Conservation (phyloP, 73 alveolate genomes). For the Paramecium primaurelia region DNA sequence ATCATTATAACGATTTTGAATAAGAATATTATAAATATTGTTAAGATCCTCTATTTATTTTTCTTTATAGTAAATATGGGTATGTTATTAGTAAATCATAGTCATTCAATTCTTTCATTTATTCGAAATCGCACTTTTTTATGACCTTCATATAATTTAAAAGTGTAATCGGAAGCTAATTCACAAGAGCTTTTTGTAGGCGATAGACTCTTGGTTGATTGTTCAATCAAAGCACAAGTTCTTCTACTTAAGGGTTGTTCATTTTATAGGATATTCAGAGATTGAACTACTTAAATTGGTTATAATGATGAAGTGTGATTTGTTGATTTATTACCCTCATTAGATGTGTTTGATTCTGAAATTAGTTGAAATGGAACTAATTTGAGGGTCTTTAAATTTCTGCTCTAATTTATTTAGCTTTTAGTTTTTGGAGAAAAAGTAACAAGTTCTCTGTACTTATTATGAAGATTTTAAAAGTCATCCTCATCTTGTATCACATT, state of each 20-base stretch:
- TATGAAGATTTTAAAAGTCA: neutral
- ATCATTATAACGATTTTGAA: slow-evolving; percentile 31
- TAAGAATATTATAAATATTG: neutral
- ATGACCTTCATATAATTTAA: neutral
- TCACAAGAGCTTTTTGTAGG: neutral
- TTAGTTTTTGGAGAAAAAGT: neutral
- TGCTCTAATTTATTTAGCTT: neutral
- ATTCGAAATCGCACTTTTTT: slow-evolving; percentile 10
- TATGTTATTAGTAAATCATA: neutral
- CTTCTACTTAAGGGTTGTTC: neutral
- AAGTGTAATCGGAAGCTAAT: neutral
- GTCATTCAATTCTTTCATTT: neutral
- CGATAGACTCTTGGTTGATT: neutral
- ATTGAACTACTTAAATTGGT: neutral
- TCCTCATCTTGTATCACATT: neutral
- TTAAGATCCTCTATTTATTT: neutral
- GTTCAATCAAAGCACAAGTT: neutral
- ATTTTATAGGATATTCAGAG: neutral
- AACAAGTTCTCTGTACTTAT: neutral
- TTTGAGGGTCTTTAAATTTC: neutral
- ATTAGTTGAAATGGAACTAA: neutral
- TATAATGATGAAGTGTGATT: neutral
- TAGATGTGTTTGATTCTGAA: neutral
- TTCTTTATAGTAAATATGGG: neutral
- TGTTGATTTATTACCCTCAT: neutral